Base-by-base conservation (phyloP, 2,329 filamentous ascomycete genomes). In the Mycogone perniciosa region DNA sequence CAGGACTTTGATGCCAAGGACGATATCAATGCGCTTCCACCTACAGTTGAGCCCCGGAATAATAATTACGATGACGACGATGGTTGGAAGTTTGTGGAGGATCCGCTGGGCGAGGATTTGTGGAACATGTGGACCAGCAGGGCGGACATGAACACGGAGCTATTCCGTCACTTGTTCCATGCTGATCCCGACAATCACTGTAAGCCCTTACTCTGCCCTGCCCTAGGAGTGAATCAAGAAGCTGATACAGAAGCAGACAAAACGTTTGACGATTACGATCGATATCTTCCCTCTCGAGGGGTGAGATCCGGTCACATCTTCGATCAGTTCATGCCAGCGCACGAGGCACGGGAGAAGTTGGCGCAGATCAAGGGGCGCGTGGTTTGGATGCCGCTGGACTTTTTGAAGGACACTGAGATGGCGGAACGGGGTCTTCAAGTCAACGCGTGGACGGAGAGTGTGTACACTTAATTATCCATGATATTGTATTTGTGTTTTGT, bases 381-480 rank as follows among this genome's bases (percentile, higher is more conserved):
- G 38, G 92, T 97, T 6, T 95, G 89, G 88, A 92, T 96, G 84
- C 90, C 90, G n/a, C 67, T 97, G 61, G 81, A 90, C 42, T 97
- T 96, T 65, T 69, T 97, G 63, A 77, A 80, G 60, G 84, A 95
- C 56, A 89, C 85, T 0, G 79, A 88, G 60, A 95, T 97, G 90
- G 91, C 91, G 0, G 91, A 96, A 72, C 81, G 80, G 61, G 91
- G 92, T 0, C 63, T 97, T 67, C 85, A 90, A 69, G 82, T 97
- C 38, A 97, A 97, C 66, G 71, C 80, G 42, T 86, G 82, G 62
- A 97, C 92, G 0, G 89, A 96, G 75, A 89, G 88, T 77, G 81
- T 95, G 54, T 93, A 89, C 65, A 88, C 87, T 5, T 89, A 59
- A 67, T 35, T 20, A 20, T 20, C 20, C 20, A 20, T 20, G 20